Conservation (phyloP, 768 basidiomycete genomes). For the Chalciporus piperatus region DNA sequence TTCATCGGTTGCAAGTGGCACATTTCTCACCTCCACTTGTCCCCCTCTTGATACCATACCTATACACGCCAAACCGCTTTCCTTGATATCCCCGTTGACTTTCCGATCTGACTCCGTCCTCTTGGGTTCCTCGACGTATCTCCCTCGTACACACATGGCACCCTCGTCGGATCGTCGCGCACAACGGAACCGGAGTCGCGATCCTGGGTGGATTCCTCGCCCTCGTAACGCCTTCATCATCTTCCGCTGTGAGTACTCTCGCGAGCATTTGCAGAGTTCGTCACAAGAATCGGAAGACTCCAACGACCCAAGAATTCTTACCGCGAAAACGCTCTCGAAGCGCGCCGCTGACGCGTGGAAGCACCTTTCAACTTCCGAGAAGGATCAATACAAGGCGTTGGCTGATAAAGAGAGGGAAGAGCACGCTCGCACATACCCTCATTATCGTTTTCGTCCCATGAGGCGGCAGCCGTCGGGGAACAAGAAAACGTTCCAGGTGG, state of each 20-base stretch:
- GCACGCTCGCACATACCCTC: constrained; percentile 55
- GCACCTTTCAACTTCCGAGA: constrained; percentile 47
- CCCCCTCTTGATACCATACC: constrained; percentile 13
- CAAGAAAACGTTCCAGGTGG: constrained; percentile 12
- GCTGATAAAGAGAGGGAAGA: constrained; percentile 56
- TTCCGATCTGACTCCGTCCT: neutral
- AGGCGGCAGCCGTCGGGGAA: constrained; percentile 32
- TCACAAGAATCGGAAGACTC: constrained; percentile 35
- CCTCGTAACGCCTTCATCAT: constrained; percentile 73
- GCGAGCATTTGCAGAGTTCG: constrained; percentile 37
- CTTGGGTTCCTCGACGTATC: neutral
- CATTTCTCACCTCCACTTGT: constrained; percentile 9
- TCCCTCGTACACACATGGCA: constrained; percentile 14
- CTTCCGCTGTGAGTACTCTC: constrained; percentile 65
- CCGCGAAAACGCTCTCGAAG: constrained; percentile 65
- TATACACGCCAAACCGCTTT: neutral
- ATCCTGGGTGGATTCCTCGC: constrained; percentile 61
- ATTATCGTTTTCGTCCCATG: constrained; percentile 62
- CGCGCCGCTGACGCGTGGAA: constrained; percentile 78
- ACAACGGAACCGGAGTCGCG: constrained; percentile 39
- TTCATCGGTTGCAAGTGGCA: neutral
- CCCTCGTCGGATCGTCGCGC: constrained; percentile 41
- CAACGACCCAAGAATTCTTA: constrained; percentile 12
- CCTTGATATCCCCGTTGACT: neutral
- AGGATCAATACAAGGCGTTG: constrained; percentile 46